Percentiles rank a stretch among this genome's conserved stretches.
These are phyloP conservation scores for Trichophyton equinum DNA, from an alignment of 2,329 filamentous ascomycete genomes.

Conservation along the genomic window DNA sequence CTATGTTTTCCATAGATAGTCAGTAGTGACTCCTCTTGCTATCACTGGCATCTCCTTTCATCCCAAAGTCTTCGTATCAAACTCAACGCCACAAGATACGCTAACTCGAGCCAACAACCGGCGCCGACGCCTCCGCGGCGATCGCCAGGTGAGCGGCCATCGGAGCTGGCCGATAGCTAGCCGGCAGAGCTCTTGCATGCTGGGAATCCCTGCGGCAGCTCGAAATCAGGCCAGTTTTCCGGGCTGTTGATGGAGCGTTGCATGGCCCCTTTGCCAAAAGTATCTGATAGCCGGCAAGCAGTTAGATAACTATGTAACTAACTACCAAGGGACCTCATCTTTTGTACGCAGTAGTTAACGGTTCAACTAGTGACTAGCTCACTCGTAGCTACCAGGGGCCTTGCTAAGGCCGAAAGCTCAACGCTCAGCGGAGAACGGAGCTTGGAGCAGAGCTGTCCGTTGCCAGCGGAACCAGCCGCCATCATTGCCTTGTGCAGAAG, in stretches of 20 bases:
- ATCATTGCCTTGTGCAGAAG: background rate
- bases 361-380: too few relatives aligned
- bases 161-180: constrained; percentile 2
- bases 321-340: too few relatives aligned
- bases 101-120: background rate
- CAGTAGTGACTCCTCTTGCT: too few relatives aligned
- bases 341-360: too few relatives aligned
- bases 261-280: background rate
- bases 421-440: background rate
- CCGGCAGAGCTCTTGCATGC: background rate
- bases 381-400: too few relatives aligned
- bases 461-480: background rate
- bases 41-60: too few relatives aligned
- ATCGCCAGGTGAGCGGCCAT: constrained; percentile 1
- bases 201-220: background rate
- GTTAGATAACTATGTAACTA: too few relatives aligned
- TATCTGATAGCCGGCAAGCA: too few relatives aligned
- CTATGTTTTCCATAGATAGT: background rate
- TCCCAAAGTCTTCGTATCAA: background rate
- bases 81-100: background rate
- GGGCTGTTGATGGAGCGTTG: background rate
- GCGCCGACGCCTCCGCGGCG: background rate
- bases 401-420: background rate
- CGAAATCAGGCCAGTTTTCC: background rate
- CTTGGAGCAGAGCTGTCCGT: background rate